Conservation (phyloP, 208 protist species). For the Kentomonas sorsogonicus region DNA sequence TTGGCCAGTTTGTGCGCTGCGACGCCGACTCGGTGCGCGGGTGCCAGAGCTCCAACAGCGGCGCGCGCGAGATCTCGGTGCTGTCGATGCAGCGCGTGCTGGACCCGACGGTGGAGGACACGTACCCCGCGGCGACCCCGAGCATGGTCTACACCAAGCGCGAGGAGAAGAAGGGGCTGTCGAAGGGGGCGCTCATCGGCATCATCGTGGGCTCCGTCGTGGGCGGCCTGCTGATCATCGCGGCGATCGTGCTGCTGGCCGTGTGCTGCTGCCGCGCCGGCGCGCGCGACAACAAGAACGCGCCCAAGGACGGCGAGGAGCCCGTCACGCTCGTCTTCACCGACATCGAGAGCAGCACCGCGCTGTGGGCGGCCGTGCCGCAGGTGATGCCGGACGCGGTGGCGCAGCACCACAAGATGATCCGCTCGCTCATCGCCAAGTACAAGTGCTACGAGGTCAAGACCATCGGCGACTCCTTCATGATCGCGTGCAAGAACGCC, state of each 20-base stretch:
- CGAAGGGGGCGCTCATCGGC: conserved; percentile 18
- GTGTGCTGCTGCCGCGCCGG: conserved; percentile 13
- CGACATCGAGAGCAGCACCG: conserved; percentile 58
- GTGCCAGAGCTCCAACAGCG: conserved; percentile 38
- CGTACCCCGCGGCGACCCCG: conserved; percentile 19
- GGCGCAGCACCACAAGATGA: conserved; percentile 38
- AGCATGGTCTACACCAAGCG: conserved; percentile 23
- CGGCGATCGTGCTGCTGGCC: not conserved
- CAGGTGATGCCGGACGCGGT: conserved; percentile 39
- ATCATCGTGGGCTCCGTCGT: conserved; percentile 22
- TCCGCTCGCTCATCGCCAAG: conserved; percentile 47
- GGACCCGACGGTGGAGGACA: conserved; percentile 12
- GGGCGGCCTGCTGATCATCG: conserved; percentile 5
- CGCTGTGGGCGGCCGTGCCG: conserved; percentile 43
- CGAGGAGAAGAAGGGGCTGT: conserved; percentile 1
- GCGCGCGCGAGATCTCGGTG: conserved; percentile 27
- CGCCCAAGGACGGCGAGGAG: conserved; percentile 35
- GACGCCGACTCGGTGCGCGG: not conserved
- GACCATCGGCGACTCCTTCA: conserved; percentile 71
- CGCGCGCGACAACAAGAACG: conserved; percentile 35
- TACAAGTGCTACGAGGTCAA: conserved; percentile 73
- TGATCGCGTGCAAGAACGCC: conserved; percentile 47
- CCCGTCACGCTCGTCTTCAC: conserved; percentile 60
- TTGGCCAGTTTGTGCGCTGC: conserved; percentile 20
- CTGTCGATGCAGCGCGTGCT: conserved; percentile 23